Evolutionary conservation across 2,329 filamentous ascomycete species (phyloP), one percentile per base, ranked within the genome.

Genomic region (Atkinsonella texensis): DNA sequence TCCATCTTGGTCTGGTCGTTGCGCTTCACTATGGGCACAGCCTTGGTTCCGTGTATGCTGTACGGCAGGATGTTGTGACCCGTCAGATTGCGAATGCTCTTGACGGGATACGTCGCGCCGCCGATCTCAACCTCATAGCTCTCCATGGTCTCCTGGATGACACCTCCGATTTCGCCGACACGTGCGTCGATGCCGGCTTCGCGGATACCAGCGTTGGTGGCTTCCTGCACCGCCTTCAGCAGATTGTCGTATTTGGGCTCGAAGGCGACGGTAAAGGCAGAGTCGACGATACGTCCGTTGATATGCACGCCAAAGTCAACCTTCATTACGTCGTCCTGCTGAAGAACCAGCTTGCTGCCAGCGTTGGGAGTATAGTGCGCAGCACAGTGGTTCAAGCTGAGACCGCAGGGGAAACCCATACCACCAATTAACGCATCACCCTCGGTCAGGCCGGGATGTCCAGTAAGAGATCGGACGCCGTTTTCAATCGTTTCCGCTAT

Each of bases 1-100:
- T 96, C 90, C 91, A 97, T 97, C 77, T 95, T 95, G 49, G 89
- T 94, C 66, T 84, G 82, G 63, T 95, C 88, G 55, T 80, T 80
- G 55, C 82, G 84, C 74, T 95, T 95, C 57, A 96, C 89, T 62
- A 96, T 95, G 0, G 90, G 91, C 49, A 96, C 88, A 58, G 87
- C 89, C 76, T 96, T 96, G 61, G 82, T 86, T 53, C 90, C 89
- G 70, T 96, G 90, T 60, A 96, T 96, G 66, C 82, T 83, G 73
- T 90, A 93, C 55, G 83, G 89, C 52, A 87, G 76, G 63, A 96
- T 96, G 58, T 87, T 91, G 73, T 96, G 90, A 10, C 89, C 89
- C 63, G 87, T 91, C 54, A 95, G 74, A 71, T 93, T 93, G 57
- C 86, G 84, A 64, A 95, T 91, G 57, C 84, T 78, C 73, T 93